Base-by-base conservation (phyloP, 352 stramenopile genomes). In the Phytophthora ohioensis region DNA sequence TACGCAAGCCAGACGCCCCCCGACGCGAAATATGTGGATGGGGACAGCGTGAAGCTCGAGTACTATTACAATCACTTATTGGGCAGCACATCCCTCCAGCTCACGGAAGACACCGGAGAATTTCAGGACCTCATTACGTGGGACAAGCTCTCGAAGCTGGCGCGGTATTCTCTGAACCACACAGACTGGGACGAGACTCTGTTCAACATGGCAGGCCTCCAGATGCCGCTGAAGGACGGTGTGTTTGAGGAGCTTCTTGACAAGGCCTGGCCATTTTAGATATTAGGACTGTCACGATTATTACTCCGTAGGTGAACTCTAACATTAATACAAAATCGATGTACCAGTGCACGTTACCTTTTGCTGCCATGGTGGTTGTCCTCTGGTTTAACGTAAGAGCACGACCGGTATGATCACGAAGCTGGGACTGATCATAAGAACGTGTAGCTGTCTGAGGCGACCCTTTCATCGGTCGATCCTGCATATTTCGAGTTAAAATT, bases 71-170 rank as follows among this genome's bases (percentile, higher is more conserved):
- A 68, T 39, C 35, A 61, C 34, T 5, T 76, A 30, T 3, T 76
- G 9, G 68, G 68, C 34, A 72, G 59, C 56, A 71, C 68, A 8
- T 67, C 68, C 8, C 21, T 76, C 49, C 42, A 46, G 63, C 47
- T 71, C 11, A 76, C 68, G 0, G 68, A 76, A 61, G 63, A 54
- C 13, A 32, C 30, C 5, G 68, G 68, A 11, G 63, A 76, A 48
- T 69, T 62, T 11, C 68, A 76, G 53, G 68, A 76, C 32, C 68
- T 72, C 21, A 69, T 76, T 42, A 69, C 61, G 53, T 76, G 68
- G 68, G 51, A 72, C 13, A 48, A 76, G 17, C 63, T 76, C 17
- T 61, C 68, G 4, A 59, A 51, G 12, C 31, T 72, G 68, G 68
- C 62, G 12, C 62, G 43, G 17, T 52, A 76, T 42, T 71, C 68